phyloP scores from a whole-genome alignment of 305 asterid species.

The Solanum chacoense region DNA sequence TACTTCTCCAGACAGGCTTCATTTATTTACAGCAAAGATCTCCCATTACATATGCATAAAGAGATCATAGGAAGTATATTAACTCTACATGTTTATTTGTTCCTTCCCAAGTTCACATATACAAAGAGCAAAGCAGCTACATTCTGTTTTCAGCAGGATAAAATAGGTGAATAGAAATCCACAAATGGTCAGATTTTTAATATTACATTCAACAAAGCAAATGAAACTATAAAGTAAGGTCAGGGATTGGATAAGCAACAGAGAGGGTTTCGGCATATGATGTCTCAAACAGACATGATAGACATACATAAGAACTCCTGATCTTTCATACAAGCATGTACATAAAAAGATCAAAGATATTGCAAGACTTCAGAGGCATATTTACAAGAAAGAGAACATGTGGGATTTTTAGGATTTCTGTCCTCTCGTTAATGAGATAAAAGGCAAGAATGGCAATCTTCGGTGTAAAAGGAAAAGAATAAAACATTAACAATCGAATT shows the following conservation, averaged over 20 bases:
- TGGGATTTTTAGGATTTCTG: not conserved
- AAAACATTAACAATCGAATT: not conserved
- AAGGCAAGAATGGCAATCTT: not conserved
- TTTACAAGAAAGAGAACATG: not conserved
- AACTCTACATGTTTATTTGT: not conserved
- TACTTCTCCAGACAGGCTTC: not conserved
- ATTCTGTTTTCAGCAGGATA: not conserved
- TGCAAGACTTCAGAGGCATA: not conserved
- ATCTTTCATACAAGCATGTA: not conserved
- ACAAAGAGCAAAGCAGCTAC: not conserved
- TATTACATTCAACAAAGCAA: not conserved
- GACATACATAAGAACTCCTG: not conserved
- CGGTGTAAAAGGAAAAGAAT: not conserved
- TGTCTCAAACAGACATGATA: not conserved
- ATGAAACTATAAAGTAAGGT: not conserved
- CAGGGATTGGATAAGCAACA: not conserved
- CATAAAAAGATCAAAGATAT: not conserved
- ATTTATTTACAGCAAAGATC: not conserved
- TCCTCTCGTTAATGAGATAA: not conserved
- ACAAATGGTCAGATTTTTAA: not conserved
- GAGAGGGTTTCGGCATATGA: not conserved
- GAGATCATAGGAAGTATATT: not conserved
- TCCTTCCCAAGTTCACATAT: not conserved
- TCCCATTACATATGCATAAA: not conserved
- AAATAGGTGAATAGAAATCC: not conserved